These are phyloP conservation scores for Chaetoceros muelleri DNA, from an alignment of 108 stramenopile genomes.

Conservation along the genomic window DNA sequence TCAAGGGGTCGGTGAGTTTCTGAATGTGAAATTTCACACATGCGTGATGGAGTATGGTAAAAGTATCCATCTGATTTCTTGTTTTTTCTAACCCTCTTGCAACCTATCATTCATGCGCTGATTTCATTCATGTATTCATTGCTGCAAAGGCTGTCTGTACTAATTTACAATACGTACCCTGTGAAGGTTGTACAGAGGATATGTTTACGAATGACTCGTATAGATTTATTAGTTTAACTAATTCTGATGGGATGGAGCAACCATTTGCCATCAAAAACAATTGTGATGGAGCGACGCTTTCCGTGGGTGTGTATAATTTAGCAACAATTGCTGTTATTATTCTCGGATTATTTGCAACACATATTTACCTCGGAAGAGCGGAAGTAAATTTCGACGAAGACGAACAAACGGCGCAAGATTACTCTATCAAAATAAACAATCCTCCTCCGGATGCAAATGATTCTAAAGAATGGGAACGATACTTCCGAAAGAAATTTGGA, in stretches of 20 bases:
- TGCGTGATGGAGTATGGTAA: slow-evolving; percentile 11
- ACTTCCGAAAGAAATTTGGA: background rate
- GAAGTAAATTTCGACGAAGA: slow-evolving; percentile 4
- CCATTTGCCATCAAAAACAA: background rate
- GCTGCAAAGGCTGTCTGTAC: slow-evolving; percentile 5
- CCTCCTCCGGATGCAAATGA: background rate
- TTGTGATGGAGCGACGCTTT: background rate
- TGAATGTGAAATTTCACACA: slow-evolving; percentile 17
- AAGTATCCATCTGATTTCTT: too few species aligned
- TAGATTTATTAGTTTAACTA: background rate
- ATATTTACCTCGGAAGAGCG: background rate
- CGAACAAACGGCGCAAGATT: slow-evolving; percentile 2
- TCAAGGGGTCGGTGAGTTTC: slow-evolving; percentile 12
- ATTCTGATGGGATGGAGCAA: background rate
- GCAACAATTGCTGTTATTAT: background rate
- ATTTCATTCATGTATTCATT: too few species aligned
- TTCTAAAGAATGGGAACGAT: slow-evolving; percentile 1
- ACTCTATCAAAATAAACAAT: slow-evolving; percentile 3
- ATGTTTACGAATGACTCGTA: background rate
- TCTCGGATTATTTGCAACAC: background rate
- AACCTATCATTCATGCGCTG: too few species aligned
- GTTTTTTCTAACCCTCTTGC: background rate
- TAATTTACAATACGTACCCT: background rate
- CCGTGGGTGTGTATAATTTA: background rate
- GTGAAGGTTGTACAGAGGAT: background rate